These are phyloP conservation scores for Lunasporangiospora selenospora DNA, from an alignment of 192 early-diverging fungal genomes.

Conservation along the genomic window DNA sequence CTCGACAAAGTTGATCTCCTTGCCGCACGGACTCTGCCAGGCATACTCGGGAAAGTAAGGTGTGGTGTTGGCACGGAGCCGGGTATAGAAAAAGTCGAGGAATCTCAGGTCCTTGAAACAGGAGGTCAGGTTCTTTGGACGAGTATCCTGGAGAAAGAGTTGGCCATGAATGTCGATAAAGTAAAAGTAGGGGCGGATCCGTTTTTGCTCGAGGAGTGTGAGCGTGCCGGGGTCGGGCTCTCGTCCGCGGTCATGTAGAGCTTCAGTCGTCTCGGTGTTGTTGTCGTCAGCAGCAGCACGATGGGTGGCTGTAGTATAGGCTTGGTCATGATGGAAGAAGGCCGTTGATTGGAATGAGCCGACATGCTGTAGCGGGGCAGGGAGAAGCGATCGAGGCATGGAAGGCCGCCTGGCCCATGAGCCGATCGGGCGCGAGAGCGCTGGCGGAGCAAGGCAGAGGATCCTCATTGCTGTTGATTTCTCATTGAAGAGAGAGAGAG, in stretches of 20 bases:
- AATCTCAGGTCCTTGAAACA: slow-evolving; percentile 39
- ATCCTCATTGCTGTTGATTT: too few species aligned
- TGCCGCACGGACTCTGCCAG: slow-evolving; percentile 36
- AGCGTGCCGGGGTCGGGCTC: not conserved
- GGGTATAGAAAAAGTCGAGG: slow-evolving; percentile 25
- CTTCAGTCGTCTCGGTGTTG: not conserved
- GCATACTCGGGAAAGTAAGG: slow-evolving; percentile 5
- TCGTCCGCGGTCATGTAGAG: slow-evolving; percentile 17
- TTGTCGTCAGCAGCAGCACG: not conserved
- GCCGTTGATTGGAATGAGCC: not conserved
- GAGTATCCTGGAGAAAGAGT: slow-evolving; percentile 38
- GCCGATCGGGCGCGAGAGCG: too few species aligned
- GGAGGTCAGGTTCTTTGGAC: slow-evolving; percentile 28
- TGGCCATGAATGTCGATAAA: slow-evolving; percentile 42
- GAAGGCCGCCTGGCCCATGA: too few species aligned
- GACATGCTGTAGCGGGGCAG: too few species aligned
- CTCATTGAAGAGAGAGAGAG: too few species aligned
- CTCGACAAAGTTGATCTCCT: slow-evolving; percentile 44
- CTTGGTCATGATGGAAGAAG: not conserved
- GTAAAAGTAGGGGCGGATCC: slow-evolving; percentile 38
- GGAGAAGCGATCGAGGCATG: too few species aligned
- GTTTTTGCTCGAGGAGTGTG: not conserved
- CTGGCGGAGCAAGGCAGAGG: too few species aligned
- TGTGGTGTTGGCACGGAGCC: slow-evolving; percentile 15
- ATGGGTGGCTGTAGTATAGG: not conserved